Conservation (phyloP, 768 basidiomycete genomes). For the Tremella yokohamensis region DNA sequence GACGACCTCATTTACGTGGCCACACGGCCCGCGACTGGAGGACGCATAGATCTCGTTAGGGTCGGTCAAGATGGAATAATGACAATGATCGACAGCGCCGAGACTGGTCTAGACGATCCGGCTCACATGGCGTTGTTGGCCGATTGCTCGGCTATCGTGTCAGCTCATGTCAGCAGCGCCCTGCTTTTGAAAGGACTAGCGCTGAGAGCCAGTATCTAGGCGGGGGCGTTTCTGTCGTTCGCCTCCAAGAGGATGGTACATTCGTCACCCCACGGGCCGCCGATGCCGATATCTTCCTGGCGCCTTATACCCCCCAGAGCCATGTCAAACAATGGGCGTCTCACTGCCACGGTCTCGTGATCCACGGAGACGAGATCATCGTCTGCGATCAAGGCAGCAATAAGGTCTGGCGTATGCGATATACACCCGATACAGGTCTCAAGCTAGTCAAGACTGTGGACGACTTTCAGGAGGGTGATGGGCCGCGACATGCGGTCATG, state of each 20-base stretch:
- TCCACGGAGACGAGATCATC: constrained; percentile 20
- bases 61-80: no score
- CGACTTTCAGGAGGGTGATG: constrained; percentile 29
- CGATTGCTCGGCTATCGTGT: no score
- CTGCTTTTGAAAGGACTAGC: no score
- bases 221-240: constrained; percentile 20
- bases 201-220: constrained; percentile 19
- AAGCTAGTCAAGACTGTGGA: constrained; percentile 10
- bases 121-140: no score
- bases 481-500: constrained; percentile 33
- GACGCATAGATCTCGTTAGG: no score
- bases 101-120: no score
- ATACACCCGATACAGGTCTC: constrained; percentile 2
- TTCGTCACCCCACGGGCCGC: constrained; percentile 8
- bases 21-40: no score
- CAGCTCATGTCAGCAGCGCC: no score
- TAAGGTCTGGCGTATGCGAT: constrained; percentile 26
- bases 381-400: constrained; percentile 33
- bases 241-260: constrained; percentile 14
- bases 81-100: no score
- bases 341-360: constrained; percentile 31
- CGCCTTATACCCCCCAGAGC: constrained; percentile 9
- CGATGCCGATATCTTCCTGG: constrained; percentile 11
- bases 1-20: no score
- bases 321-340: constrained; percentile 30